These are phyloP conservation scores for Vaccinium macrocarpon DNA, from an alignment of 148 eudicot species.

Conservation along the genomic window DNA sequence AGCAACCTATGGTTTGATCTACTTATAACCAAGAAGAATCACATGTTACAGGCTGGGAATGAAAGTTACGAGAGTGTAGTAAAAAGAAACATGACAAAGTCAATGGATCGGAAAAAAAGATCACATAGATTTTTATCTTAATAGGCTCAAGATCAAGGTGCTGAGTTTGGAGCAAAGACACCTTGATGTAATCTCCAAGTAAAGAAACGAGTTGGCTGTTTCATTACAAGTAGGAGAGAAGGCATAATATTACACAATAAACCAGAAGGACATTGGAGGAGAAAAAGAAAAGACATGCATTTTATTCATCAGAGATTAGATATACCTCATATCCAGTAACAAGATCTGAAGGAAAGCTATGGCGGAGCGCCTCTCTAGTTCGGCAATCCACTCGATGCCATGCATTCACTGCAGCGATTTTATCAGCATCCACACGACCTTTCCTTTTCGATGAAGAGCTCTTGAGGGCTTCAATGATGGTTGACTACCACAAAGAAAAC, in stretches of 20 bases:
- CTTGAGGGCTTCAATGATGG: conserved; percentile 41
- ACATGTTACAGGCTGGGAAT: neutral
- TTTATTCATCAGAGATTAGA: neutral
- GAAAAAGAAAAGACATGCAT: neutral
- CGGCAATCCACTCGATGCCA: conserved; percentile 90
- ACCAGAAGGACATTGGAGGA: neutral
- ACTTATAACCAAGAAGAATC: neutral
- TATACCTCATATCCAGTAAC: conserved; percentile 78
- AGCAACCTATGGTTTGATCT: too few relatives aligned
- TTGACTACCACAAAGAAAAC: conserved; percentile 44
- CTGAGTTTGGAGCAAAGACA: neutral
- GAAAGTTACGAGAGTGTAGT: neutral
- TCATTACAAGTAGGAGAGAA: neutral
- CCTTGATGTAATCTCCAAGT: neutral
- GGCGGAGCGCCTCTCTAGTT: conserved; percentile 91
- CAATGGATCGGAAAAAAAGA: neutral
- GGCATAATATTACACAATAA: neutral
- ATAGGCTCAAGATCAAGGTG: neutral
- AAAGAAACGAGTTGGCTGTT: neutral
- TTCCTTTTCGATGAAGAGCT: conserved; percentile 46
- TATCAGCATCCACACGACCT: conserved; percentile 56
- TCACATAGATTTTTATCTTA: neutral
- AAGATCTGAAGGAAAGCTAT: conserved; percentile 64
- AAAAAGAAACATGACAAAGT: neutral
- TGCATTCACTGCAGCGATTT: conserved; percentile 70